A percentile compares a stretch with the other conserved stretches of the same genome.
phyloP scores from a whole-genome alignment of 352 stramenopile genomes.

The Phytopythium kandeliae region DNA sequence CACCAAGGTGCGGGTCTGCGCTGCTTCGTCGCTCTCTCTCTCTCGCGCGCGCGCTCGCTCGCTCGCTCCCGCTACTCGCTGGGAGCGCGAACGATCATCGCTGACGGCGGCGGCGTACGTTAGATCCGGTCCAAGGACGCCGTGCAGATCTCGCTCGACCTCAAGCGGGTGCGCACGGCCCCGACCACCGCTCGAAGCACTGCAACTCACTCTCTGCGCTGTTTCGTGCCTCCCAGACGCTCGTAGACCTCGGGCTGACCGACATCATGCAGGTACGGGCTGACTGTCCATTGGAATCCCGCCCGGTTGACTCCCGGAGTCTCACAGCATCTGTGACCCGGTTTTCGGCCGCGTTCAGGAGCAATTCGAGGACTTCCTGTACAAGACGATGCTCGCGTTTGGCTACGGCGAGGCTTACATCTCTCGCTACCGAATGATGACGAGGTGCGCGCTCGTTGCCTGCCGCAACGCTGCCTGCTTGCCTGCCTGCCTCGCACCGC shows the following conservation, averaged over 20 bases:
- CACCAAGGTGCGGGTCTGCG: conserved; percentile 76
- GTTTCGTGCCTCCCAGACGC: conserved; percentile 32
- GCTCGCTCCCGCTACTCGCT: too few species aligned
- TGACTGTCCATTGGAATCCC: not conserved
- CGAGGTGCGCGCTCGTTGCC: conserved; percentile 37
- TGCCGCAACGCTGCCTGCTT: too few species aligned
- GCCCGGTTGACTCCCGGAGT: too few species aligned
- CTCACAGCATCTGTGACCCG: too few species aligned
- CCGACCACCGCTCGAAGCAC: too few species aligned
- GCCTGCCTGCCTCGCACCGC: too few species aligned
- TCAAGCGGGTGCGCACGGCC: conserved; percentile 58
- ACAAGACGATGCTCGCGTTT: conserved; percentile 88
- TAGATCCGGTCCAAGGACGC: conserved; percentile 83
- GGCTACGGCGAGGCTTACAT: conserved; percentile 84
- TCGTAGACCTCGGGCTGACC: conserved; percentile 79
- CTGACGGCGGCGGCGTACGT: not conserved
- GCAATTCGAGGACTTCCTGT: conserved; percentile 88
- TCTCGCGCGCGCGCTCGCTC: too few species aligned
- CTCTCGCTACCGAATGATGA: conserved; percentile 86
- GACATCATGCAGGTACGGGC: conserved; percentile 67
- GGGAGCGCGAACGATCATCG: too few species aligned
- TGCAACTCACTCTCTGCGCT: too few species aligned
- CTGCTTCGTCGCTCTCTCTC: too few species aligned
- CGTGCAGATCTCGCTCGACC: conserved; percentile 84
- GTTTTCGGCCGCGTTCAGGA: conserved; percentile 27